phyloP scores from a whole-genome alignment of 495 filamentous ascomycete genomes.

The Penicillium robsamsonii region DNA sequence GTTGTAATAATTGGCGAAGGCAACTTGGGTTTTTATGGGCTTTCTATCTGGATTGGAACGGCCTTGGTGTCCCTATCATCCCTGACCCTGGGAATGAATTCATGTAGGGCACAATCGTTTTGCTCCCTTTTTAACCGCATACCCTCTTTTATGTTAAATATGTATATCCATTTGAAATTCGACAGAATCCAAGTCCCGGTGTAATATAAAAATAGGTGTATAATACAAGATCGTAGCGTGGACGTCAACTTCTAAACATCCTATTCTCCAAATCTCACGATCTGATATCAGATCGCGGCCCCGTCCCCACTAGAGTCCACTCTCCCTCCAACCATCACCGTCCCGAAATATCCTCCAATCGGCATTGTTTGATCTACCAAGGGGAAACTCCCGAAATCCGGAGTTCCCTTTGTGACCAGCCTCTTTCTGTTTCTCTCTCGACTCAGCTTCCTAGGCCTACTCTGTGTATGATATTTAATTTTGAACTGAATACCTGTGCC shows the following conservation, averaged over 20 bases:
- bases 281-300: too few relatives aligned
- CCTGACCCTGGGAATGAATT: constrained; percentile 6
- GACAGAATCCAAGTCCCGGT: not conserved
- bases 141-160: not conserved
- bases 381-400: not conserved
- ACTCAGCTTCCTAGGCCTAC: not conserved
- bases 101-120: constrained; percentile 14
- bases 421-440: constrained; percentile 5
- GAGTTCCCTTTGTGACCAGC: not conserved
- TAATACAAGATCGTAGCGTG: not conserved
- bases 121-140: constrained; percentile 5
- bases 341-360: constrained; percentile 8
- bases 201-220: too few relatives aligned
- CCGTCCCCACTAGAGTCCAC: constrained; percentile 5
- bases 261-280: too few relatives aligned
- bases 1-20: constrained; percentile 22
- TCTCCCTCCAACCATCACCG: not conserved
- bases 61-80: constrained; percentile 7
- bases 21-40: constrained; percentile 11
- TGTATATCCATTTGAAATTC: not conserved
- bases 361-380: not conserved
- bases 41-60: constrained; percentile 9
- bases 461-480: not conserved
- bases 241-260: not conserved
- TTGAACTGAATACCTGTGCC: not conserved